phyloP scores from a whole-genome alignment of 345 rosid genomes.

The Eucalyptus erythrocorys region DNA sequence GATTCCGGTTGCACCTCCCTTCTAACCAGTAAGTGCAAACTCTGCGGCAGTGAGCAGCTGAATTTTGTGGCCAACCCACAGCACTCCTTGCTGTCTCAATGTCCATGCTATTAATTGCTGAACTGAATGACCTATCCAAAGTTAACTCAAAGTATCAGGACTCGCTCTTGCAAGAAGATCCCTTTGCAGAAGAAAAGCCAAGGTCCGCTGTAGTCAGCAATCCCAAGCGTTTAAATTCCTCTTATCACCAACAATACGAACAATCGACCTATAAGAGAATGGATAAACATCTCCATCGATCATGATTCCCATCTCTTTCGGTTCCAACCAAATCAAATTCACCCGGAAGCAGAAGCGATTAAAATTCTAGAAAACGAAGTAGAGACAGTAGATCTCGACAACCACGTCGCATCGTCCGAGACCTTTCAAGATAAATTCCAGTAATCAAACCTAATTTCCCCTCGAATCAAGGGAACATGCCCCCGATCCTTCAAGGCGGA shows the following conservation, averaged over 20 bases:
- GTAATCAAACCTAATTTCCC: neutral
- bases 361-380: neutral
- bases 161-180: neutral
- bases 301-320: neutral
- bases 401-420: neutral
- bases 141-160: neutral
- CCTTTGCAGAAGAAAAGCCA: neutral
- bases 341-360: neutral
- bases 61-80: neutral
- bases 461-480: neutral
- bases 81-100: neutral
- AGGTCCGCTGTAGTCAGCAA: neutral
- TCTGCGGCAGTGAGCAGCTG: neutral
- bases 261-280: neutral
- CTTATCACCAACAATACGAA: neutral
- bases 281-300: neutral
- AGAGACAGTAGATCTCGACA: neutral
- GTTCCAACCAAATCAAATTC: neutral
- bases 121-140: neutral
- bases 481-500: neutral
- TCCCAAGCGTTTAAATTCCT: neutral
- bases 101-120: neutral
- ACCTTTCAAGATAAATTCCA: neutral
- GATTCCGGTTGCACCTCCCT: conserved; percentile 22
- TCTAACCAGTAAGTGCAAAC: neutral